Conservation (phyloP, 257 asterid genomes). For the Handroanthus guayacan region DNA sequence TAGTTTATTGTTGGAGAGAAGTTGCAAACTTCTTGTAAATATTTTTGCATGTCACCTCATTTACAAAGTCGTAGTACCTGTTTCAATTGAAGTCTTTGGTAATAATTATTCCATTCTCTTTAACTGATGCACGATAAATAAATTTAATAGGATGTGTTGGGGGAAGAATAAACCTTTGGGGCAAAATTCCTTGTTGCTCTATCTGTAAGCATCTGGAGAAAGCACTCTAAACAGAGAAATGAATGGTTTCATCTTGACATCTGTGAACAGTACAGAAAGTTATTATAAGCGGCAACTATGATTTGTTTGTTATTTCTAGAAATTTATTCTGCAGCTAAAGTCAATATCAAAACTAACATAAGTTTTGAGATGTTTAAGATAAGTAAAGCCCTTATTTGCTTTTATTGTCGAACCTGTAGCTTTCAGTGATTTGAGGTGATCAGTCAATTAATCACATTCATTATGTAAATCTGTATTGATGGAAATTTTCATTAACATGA, state of each 20-base stretch:
- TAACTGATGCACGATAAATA: neutral
- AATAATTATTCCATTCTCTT: neutral
- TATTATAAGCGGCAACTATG: neutral
- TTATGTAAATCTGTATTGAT: neutral
- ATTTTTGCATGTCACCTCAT: neutral
- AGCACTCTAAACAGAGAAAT: neutral
- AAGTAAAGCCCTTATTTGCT: slow-evolving; percentile 9
- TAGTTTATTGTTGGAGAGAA: neutral
- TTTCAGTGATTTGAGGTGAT: slow-evolving; percentile 4
- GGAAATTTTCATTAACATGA: neutral
- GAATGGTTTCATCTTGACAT: neutral
- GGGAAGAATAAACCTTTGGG: neutral
- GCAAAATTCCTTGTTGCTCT: neutral
- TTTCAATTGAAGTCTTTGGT: slow-evolving; percentile 8
- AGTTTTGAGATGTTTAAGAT: neutral
- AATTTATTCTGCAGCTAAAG: slow-evolving; percentile 1
- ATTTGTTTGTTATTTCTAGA: neutral
- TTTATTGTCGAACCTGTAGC: slow-evolving; percentile 15
- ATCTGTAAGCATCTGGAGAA: neutral
- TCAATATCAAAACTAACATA: neutral
- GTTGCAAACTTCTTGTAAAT: slow-evolving; percentile 8
- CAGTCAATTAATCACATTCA: neutral
- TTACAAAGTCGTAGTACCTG: neutral
- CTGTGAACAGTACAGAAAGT: neutral
- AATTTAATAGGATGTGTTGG: neutral